Evolutionary conservation across 176 grass and related monocot species (phyloP).

Genomic region (Neostapfia colusana): DNA sequence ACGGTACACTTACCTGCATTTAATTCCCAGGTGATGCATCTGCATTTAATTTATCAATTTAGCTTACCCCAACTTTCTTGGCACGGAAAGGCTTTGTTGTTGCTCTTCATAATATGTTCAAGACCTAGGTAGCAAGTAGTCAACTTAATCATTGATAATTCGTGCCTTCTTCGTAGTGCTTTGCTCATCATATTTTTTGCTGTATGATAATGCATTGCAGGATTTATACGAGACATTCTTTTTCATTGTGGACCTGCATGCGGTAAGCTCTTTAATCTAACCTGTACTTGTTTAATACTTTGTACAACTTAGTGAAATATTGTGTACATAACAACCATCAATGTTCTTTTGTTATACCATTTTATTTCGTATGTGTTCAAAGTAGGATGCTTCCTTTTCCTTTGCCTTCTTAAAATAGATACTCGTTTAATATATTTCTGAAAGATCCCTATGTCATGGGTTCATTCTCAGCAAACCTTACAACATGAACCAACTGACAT

Average conservation of each 20-base stretch:
- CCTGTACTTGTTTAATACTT: slow-evolving; percentile 1
- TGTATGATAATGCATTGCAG: slow-evolving; percentile 51
- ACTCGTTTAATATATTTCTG: neutral
- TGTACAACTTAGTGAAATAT: slow-evolving; percentile 22
- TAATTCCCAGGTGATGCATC: neutral
- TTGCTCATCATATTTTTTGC: neutral
- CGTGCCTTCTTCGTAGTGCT: neutral
- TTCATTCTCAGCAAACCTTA: slow-evolving; percentile 12
- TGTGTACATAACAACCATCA: slow-evolving; percentile 10
- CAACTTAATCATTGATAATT: slow-evolving; percentile 1
- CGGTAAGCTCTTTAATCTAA: slow-evolving; percentile 50
- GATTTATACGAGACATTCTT: slow-evolving; percentile 93
- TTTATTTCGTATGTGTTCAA: neutral
- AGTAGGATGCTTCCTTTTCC: slow-evolving; percentile 33
- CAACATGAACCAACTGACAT: slow-evolving; percentile 5
- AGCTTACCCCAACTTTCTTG: neutral
- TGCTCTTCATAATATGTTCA: too few relatives aligned
- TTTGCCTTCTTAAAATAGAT: slow-evolving; percentile 12
- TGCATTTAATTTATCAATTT: neutral
- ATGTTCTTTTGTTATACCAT: slow-evolving; percentile 1
- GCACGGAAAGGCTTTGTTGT: neutral
- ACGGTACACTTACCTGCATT: neutral
- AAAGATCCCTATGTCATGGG: slow-evolving; percentile 6
- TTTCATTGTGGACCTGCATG: slow-evolving; percentile 98
- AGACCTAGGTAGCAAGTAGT: slow-evolving; percentile 21